Evolutionary conservation across 306 rosid species (phyloP).

Genomic region (Datisca glomerata): DNA sequence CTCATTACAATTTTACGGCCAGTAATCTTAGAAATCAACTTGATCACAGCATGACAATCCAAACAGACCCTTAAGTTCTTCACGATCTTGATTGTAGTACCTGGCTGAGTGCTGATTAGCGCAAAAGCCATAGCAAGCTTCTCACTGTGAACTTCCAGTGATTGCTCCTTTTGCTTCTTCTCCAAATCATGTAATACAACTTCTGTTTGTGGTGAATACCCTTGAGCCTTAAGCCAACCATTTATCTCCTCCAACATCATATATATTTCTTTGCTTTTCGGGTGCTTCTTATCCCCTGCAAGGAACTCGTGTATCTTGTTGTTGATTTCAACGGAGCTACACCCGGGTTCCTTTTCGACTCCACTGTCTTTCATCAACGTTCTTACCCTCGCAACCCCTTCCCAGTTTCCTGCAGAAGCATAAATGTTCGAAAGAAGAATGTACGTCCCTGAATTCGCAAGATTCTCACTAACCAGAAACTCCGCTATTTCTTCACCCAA

Average conservation of each 20-base stretch:
- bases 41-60: slow-evolving; percentile 74
- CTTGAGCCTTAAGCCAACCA: slow-evolving; percentile 42
- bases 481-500: slow-evolving; percentile 66
- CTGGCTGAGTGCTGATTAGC: slow-evolving; percentile 53
- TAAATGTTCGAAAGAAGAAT: slow-evolving; percentile 70
- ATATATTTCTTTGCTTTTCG: slow-evolving; percentile 49
- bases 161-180: slow-evolving; percentile 51
- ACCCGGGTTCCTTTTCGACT: slow-evolving; percentile 76
- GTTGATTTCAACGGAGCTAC: slow-evolving; percentile 64
- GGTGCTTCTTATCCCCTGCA: slow-evolving; percentile 63
- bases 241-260: slow-evolving; percentile 53
- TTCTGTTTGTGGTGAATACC: slow-evolving; percentile 50
- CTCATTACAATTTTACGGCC: slow-evolving; percentile 57
- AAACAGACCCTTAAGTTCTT: slow-evolving; percentile 64
- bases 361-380: slow-evolving; percentile 58
- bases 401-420: slow-evolving; percentile 63
- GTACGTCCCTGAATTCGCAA: slow-evolving; percentile 72
- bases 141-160: slow-evolving; percentile 74
- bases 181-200: slow-evolving; percentile 57
- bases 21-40: slow-evolving; percentile 54
- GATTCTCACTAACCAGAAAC: slow-evolving; percentile 35
- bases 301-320: slow-evolving; percentile 62
- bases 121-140: slow-evolving; percentile 81
- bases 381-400: slow-evolving; percentile 60
- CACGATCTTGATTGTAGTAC: slow-evolving; percentile 52